Evolutionary conservation across 1,284 basidiomycete species (phyloP).

Genomic region (Irpex sp.): DNA sequence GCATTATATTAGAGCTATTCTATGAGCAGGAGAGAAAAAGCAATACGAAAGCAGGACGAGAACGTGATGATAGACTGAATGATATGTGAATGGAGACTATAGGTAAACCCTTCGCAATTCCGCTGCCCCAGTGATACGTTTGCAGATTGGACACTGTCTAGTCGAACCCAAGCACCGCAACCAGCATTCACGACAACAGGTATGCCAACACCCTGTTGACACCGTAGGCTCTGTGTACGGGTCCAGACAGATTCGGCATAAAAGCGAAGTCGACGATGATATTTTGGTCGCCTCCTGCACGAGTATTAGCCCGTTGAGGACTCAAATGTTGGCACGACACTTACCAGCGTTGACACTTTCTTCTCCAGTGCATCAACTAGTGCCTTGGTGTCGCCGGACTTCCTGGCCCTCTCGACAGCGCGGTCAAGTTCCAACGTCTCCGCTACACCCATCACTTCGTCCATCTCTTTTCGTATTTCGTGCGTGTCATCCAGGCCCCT

Average conservation of each 20-base stretch:
- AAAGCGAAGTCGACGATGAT: conserved; percentile 42
- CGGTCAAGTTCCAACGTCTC: conserved; percentile 47
- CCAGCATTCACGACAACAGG: conserved; percentile 78
- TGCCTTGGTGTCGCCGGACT: conserved; percentile 41
- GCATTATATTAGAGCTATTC: not conserved
- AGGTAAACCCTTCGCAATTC: conserved; percentile 71
- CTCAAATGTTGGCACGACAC: conserved; percentile 21
- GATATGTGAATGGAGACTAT: conserved; percentile 20
- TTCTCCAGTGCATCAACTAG: conserved; percentile 55
- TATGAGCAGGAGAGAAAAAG: not conserved
- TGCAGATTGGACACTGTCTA: conserved; percentile 79
- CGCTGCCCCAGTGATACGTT: conserved; percentile 69
- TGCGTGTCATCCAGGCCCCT: conserved; percentile 18
- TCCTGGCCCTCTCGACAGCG: conserved; percentile 45
- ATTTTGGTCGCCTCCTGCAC: conserved; percentile 42
- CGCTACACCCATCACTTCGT: conserved; percentile 38
- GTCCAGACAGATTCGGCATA: conserved; percentile 76
- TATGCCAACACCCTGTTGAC: conserved; percentile 84
- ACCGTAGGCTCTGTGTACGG: conserved; percentile 72
- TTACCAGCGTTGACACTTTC: conserved; percentile 56
- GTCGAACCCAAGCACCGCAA: conserved; percentile 75
- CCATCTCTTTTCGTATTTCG: conserved; percentile 36
- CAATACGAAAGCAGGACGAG: not conserved
- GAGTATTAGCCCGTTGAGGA: conserved; percentile 2
- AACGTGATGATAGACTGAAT: conserved; percentile 6